A percentile compares a stretch with the other conserved stretches of the same genome.
phyloP scores from a whole-genome alignment of 805 yeast species.

The Maudiozyma pseudohumilis region DNA sequence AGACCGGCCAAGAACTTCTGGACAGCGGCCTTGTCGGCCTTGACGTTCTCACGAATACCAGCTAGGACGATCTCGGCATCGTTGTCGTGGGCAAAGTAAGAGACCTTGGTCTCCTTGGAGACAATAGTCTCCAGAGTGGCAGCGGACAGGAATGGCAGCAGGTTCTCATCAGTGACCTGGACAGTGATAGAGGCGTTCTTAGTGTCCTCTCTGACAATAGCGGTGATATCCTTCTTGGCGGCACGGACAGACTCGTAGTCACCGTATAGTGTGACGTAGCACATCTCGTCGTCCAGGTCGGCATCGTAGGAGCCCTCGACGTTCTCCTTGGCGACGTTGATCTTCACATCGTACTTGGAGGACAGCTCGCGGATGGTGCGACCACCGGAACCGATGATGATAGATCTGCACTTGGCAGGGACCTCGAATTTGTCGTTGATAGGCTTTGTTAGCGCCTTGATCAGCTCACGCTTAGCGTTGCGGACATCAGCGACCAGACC shows the following conservation, averaged over 20 bases:
- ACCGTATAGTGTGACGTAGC: conserved; percentile 64
- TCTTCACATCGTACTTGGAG: conserved; percentile 60
- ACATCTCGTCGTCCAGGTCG: conserved; percentile 50
- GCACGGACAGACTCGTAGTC: conserved; percentile 71
- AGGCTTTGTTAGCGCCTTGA: conserved; percentile 70
- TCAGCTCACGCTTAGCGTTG: conserved; percentile 63
- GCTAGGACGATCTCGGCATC: conserved; percentile 38
- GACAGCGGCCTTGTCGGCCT: conserved; percentile 44
- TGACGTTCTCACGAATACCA: conserved; percentile 64
- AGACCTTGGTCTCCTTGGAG: conserved; percentile 20
- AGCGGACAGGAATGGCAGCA: conserved; percentile 28
- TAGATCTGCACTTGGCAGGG: conserved; percentile 69
- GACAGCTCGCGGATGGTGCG: conserved; percentile 69
- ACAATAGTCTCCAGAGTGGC: conserved; percentile 5
- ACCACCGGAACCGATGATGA: conserved; percentile 84
- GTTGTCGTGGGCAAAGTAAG: conserved; percentile 18
- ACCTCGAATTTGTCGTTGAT: conserved; percentile 48
- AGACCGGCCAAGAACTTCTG: conserved; percentile 37
- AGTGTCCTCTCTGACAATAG: conserved; percentile 68
- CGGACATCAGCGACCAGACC: conserved; percentile 62
- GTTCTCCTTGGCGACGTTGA: conserved; percentile 37
- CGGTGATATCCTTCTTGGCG: conserved; percentile 61
- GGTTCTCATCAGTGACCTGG: conserved; percentile 32
- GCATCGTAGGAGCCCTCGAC: conserved; percentile 36
- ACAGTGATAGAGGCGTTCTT: conserved; percentile 45